These are phyloP conservation scores for Cyberlindnera euphorbiiphila DNA, from an alignment of 805 yeast species.

Conservation along the genomic window DNA sequence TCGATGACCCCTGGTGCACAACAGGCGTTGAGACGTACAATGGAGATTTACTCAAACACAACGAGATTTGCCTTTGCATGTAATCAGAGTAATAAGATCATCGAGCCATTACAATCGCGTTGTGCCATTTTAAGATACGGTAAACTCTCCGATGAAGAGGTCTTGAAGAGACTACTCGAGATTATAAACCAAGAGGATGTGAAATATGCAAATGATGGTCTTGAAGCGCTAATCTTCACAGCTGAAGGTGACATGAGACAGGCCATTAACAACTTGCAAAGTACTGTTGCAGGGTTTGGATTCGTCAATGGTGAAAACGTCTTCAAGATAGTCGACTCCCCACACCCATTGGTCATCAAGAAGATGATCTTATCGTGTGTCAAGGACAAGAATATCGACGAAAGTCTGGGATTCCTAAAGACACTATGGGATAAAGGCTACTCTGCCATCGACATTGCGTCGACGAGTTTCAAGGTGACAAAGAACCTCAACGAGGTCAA, in stretches of 20 bases:
- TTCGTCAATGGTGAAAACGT: slow-evolving; percentile 90
- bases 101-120: slow-evolving; percentile 93
- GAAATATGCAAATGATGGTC: slow-evolving; percentile 80
- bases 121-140: slow-evolving; percentile 91
- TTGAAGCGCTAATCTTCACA: slow-evolving; percentile 88
- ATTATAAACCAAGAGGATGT: slow-evolving; percentile 68
- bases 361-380: slow-evolving; percentile 54
- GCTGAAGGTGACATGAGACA: slow-evolving; percentile 99
- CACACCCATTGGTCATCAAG: slow-evolving; percentile 85
- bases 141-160: slow-evolving; percentile 79
- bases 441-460: slow-evolving; percentile 87
- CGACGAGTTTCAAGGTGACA: slow-evolving; percentile 84
- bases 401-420: slow-evolving; percentile 58
- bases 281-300: slow-evolving; percentile 91
- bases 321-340: slow-evolving; percentile 92
- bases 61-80: slow-evolving; percentile 99
- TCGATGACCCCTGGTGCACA: slow-evolving; percentile 98
- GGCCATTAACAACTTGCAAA: slow-evolving; percentile 90
- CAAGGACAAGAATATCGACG: slow-evolving; percentile 49
- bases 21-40: slow-evolving; percentile 89
- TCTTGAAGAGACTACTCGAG: slow-evolving; percentile 69
- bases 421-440: slow-evolving; percentile 87
- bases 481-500: slow-evolving; percentile 66
- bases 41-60: slow-evolving; percentile 93
- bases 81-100: slow-evolving; percentile 89